Conservation (phyloP, 345 rosid genomes). For the Corchorus olitorius region DNA sequence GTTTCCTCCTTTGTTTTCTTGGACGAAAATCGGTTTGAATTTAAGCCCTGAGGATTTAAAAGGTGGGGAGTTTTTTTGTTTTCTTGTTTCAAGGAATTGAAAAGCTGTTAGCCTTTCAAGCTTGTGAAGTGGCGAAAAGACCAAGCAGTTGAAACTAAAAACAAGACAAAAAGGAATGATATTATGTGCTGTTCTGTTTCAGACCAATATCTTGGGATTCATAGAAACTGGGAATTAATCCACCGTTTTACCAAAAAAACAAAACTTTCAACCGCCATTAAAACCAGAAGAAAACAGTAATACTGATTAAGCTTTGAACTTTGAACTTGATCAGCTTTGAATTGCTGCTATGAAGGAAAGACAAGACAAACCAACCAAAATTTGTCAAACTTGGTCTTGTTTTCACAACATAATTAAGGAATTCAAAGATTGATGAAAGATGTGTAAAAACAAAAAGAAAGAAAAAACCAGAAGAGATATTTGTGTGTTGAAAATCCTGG, state of each 20-base stretch:
- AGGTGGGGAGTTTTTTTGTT: background rate
- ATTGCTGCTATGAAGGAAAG: background rate
- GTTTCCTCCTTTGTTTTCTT: background rate
- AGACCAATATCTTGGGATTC: slow-evolving; percentile 12
- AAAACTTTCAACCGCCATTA: background rate
- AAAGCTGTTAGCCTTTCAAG: slow-evolving; percentile 3
- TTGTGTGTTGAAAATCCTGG: background rate
- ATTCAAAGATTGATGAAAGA: background rate
- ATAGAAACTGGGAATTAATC: background rate
- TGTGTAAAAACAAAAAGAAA: background rate
- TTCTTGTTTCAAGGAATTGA: background rate
- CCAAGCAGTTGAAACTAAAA: background rate
- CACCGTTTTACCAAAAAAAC: background rate
- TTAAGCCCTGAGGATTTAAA: slow-evolving; percentile 12
- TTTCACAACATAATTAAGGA: background rate
- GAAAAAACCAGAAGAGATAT: background rate
- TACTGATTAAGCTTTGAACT: background rate
- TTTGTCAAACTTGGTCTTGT: background rate
- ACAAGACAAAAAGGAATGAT: slow-evolving; percentile 19
- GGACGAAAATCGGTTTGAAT: too few relatives aligned
- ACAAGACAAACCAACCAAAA: background rate
- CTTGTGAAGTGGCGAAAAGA: slow-evolving; percentile 21
- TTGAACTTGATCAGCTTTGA: background rate
- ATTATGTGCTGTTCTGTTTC: background rate
- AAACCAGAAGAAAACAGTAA: background rate